Evolutionary conservation across 257 asterid genomes (phyloP).

Genomic region (Rehmannia glutinosa): DNA sequence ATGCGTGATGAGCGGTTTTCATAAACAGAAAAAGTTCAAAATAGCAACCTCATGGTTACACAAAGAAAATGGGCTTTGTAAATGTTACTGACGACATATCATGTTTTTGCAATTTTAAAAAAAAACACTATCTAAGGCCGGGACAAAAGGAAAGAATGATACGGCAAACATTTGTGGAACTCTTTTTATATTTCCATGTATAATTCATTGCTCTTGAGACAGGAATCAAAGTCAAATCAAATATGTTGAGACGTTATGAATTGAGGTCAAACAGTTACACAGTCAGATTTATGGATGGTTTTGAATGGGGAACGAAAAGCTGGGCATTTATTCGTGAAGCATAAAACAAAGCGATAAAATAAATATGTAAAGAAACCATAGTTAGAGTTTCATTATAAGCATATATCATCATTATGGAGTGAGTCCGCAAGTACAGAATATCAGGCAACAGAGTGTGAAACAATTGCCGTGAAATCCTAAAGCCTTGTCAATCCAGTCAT

Average conservation of each 20-base stretch:
- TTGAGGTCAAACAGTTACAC: background rate
- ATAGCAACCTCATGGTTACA: background rate
- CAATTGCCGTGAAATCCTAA: too few species aligned
- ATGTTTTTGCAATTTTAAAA: background rate
- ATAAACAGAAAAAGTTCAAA: background rate
- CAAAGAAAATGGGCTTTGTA: background rate
- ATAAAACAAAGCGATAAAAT: too few species aligned
- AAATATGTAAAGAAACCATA: too few species aligned
- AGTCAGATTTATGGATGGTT: background rate
- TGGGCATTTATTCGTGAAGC: too few species aligned
- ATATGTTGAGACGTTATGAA: background rate
- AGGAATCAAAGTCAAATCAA: background rate
- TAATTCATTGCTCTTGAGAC: background rate
- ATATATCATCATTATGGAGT: too few species aligned
- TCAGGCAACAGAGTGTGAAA: too few species aligned
- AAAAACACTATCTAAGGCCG: too few species aligned
- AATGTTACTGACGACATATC: background rate
- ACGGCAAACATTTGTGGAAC: background rate
- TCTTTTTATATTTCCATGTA: background rate
- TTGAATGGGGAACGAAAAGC: conserved; percentile 4
- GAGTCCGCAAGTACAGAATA: too few species aligned
- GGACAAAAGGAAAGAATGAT: background rate
- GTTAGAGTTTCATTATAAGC: too few species aligned
- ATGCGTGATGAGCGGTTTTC: background rate
- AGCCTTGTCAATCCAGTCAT: too few species aligned